Conservation (phyloP, 495 filamentous ascomycete genomes). For the Poronia punctata region DNA sequence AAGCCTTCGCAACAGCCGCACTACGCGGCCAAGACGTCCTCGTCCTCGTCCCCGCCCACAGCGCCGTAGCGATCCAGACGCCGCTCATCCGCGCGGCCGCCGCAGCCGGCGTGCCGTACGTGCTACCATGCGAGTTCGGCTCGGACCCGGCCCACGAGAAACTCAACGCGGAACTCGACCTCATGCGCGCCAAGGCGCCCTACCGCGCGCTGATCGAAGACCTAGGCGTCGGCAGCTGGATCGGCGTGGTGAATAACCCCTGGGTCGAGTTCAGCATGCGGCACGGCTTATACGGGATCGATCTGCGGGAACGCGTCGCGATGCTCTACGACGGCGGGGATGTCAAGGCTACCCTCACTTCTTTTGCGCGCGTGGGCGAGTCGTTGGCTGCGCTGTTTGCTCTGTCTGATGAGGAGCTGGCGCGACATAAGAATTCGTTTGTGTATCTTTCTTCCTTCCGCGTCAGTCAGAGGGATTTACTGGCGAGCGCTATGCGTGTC, state of each 20-base stretch:
- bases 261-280: conserved; percentile 34
- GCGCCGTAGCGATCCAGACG: conserved; percentile 9
- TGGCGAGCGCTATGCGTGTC: conserved; percentile 38
- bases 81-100: conserved; percentile 49
- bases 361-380: conserved; percentile 26
- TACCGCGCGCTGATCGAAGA: conserved; percentile 4
- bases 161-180: background rate
- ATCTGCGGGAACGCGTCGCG: conserved; percentile 13
- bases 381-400: conserved; percentile 24
- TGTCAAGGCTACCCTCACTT: conserved; percentile 19
- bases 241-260: conserved; percentile 32
- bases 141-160: conserved; percentile 20
- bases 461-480: conserved; percentile 33
- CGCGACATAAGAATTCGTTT: conserved; percentile 26
- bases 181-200: conserved; percentile 1
- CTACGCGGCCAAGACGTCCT: conserved; percentile 38
- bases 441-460: conserved; percentile 33
- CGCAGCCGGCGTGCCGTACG: conserved; percentile 47
- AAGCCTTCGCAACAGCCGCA: conserved; percentile 9
- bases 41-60: conserved; percentile 42
- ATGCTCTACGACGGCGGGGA: conserved; percentile 18
- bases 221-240: conserved; percentile 26
- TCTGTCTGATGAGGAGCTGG: conserved; percentile 14
- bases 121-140: conserved; percentile 52
- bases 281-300: conserved; percentile 15